phyloP scores from a whole-genome alignment of 2,329 filamentous ascomycete species.

The Apiospora marii region DNA sequence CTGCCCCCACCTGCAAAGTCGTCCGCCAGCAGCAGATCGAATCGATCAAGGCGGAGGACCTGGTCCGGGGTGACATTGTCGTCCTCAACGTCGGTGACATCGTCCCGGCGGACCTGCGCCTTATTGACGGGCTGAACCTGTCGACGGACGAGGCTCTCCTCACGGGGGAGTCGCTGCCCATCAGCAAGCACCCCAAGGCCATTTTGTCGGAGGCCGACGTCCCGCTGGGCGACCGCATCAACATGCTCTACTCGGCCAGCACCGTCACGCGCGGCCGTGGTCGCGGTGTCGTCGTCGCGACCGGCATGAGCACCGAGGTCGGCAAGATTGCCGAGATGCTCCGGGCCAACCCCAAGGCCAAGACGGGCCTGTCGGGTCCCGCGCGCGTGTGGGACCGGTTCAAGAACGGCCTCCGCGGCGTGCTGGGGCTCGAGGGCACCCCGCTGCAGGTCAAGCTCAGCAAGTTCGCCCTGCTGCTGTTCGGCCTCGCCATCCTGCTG shows the following conservation, averaged over 20 bases:
- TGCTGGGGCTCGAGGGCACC: conserved; percentile 76
- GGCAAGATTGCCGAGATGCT: conserved; percentile 78
- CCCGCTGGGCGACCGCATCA: conserved; percentile 73
- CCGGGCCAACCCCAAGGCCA: conserved; percentile 63
- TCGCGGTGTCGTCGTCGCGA: conserved; percentile 72
- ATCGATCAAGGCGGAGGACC: conserved; percentile 60
- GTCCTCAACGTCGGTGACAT: conserved; percentile 71
- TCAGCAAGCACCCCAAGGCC: conserved; percentile 68
- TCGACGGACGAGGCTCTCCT: conserved; percentile 79
- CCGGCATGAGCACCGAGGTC: conserved; percentile 78
- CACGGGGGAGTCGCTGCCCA: conserved; percentile 76
- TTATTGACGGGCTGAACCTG: conserved; percentile 73
- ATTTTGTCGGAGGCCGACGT: conserved; percentile 61
- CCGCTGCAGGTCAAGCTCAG: conserved; percentile 86
- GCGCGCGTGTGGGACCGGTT: conserved; percentile 53
- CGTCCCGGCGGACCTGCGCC: conserved; percentile 72
- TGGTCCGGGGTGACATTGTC: conserved; percentile 74
- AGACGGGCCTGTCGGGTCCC: conserved; percentile 55
- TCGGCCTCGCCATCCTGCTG: conserved; percentile 71
- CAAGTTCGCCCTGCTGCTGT: conserved; percentile 83
- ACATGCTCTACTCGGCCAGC: conserved; percentile 75
- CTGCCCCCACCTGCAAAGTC: conserved; percentile 66
- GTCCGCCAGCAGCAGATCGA: conserved; percentile 60
- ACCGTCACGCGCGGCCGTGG: conserved; percentile 76
- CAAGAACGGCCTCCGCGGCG: conserved; percentile 51